Conservation (phyloP, 305 asterid species). For the Ilex paraguariensis region DNA sequence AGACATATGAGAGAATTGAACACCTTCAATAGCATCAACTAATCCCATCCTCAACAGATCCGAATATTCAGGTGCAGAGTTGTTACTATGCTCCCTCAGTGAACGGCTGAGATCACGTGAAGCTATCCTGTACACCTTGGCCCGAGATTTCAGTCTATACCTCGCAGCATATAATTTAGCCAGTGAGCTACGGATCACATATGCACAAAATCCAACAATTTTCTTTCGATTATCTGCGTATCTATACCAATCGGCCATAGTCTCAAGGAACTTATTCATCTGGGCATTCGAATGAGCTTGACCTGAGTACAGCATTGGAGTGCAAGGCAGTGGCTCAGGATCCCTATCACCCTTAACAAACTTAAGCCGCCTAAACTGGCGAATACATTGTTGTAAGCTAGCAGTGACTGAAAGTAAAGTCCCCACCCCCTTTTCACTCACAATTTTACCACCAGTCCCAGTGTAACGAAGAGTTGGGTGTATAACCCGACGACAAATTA, state of each 20-base stretch:
- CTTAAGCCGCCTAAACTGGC: constrained; percentile 65
- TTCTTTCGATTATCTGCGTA: constrained; percentile 92
- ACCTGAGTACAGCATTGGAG: constrained; percentile 92
- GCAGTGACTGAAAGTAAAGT: constrained; percentile 89
- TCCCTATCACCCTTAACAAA: constrained; percentile 84
- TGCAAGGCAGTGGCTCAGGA: constrained; percentile 95
- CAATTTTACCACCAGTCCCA: constrained; percentile 70
- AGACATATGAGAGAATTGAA: constrained; percentile 76
- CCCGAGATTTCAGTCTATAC: constrained; percentile 87
- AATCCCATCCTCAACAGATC: constrained; percentile 94
- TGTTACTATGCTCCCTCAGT: constrained; percentile 65
- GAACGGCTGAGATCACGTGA: constrained; percentile 77
- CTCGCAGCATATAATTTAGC: constrained; percentile 93
- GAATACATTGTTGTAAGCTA: constrained; percentile 76
- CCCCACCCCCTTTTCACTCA: constrained; percentile 85
- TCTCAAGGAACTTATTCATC: constrained; percentile 87
- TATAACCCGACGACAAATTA: constrained; percentile 75
- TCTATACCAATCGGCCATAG: constrained; percentile 96
- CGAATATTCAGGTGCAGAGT: constrained; percentile 87
- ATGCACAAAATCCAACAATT: constrained; percentile 89
- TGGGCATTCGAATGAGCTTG: constrained; percentile 95
- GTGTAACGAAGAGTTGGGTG: constrained; percentile 91
- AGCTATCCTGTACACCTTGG: constrained; percentile 90
- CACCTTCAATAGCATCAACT: constrained; percentile 85
- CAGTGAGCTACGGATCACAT: constrained; percentile 78